phyloP scores from a whole-genome alignment of 371 early-diverging fungal species.

The Coemansia sp. region DNA sequence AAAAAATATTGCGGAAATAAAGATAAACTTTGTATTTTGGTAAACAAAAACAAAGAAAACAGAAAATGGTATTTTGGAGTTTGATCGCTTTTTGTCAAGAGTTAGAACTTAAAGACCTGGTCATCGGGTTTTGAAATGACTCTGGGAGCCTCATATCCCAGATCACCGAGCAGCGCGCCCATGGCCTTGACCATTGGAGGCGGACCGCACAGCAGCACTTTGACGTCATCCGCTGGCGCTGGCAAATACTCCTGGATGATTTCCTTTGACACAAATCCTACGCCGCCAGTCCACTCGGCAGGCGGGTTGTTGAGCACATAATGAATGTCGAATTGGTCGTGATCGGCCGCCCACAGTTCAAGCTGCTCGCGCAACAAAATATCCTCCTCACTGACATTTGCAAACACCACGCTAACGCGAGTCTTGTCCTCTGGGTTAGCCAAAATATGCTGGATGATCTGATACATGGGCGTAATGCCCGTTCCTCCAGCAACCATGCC shows the following conservation, averaged over 20 bases:
- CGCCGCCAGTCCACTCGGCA: conserved; percentile 78
- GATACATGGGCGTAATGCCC: conserved; percentile 95
- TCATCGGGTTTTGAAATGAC: conserved; percentile 82
- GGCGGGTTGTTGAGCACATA: conserved; percentile 86
- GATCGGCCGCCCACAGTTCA: conserved; percentile 69
- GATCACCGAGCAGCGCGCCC: conserved; percentile 62
- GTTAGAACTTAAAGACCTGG: conserved; percentile 88
- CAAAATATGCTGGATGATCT: conserved; percentile 81
- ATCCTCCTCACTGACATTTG: conserved; percentile 87
- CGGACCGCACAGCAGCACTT: conserved; percentile 94
- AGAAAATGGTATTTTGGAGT: background rate
- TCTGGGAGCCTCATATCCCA: conserved; percentile 75
- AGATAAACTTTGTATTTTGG: background rate
- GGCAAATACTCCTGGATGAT: conserved; percentile 78
- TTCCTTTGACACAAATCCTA: conserved; percentile 82
- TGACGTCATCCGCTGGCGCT: conserved; percentile 72
- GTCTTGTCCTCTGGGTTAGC: conserved; percentile 86
- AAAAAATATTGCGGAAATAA: background rate
- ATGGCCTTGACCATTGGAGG: conserved; percentile 92
- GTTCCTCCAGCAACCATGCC: conserved; percentile 95
- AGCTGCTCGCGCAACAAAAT: conserved; percentile 85
- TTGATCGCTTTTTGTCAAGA: too few species aligned
- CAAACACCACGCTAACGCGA: conserved; percentile 79
- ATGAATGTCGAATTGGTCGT: conserved; percentile 78
- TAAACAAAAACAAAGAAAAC: background rate